Conservation (phyloP, 176 grass and related monocot genomes). For the Elymus sibiricus region DNA sequence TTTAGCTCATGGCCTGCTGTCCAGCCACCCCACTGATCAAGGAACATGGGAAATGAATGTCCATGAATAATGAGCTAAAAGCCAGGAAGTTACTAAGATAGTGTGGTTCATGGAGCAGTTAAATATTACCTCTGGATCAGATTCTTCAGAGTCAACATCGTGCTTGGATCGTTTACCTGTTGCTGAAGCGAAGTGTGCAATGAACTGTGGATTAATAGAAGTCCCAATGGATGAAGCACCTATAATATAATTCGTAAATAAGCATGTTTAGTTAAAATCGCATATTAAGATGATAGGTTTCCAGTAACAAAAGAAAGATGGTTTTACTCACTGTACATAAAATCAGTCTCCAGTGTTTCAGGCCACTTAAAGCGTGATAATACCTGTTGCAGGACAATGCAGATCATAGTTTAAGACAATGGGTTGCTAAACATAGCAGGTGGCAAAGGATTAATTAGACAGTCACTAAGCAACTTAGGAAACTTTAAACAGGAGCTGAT, state of each 20-base stretch:
- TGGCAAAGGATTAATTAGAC: neutral
- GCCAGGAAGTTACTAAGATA: conserved; percentile 9
- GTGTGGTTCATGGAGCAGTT: neutral
- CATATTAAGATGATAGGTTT: neutral
- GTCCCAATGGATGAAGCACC: conserved; percentile 90
- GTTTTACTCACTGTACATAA: conserved; percentile 71
- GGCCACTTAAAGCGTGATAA: conserved; percentile 79
- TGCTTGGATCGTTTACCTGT: conserved; percentile 56
- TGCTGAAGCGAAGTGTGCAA: conserved; percentile 74
- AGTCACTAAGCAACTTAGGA: neutral
- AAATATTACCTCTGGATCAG: conserved; percentile 72
- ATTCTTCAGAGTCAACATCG: conserved; percentile 72
- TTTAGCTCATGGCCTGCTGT: conserved; percentile 58
- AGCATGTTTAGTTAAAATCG: conserved; percentile 15
- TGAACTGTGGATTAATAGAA: conserved; percentile 75
- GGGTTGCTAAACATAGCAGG: neutral
- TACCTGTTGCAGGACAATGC: conserved; percentile 46
- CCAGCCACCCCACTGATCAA: conserved; percentile 88
- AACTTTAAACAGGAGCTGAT: neutral
- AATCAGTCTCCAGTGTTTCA: conserved; percentile 83
- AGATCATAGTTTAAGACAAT: conserved; percentile 18
- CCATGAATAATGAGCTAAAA: conserved; percentile 15
- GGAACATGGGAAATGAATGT: neutral
- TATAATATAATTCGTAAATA: conserved; percentile 26
- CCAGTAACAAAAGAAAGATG: neutral